Conservation (phyloP, 2,329 filamentous ascomycete genomes). For the Aspergillus latus region DNA sequence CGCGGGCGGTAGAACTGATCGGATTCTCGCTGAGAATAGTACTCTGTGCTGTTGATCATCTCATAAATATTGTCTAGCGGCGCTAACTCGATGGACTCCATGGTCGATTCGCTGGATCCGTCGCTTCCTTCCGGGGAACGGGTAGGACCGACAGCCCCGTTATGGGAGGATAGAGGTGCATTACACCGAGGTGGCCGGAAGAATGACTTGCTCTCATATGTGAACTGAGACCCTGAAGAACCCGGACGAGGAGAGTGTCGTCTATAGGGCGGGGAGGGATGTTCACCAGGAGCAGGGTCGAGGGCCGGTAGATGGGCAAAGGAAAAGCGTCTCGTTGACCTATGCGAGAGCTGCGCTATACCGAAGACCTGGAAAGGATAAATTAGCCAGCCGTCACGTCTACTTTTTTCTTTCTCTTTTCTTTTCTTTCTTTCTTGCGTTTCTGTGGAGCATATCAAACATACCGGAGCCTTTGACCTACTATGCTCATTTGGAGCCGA, state of each 20-base stretch:
- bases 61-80: not conserved
- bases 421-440: no score
- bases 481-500: not conserved
- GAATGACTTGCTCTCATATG: no score
- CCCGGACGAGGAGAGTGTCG: no score
- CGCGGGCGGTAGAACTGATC: not conserved
- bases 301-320: conserved; percentile 6
- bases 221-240: not conserved
- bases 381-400: not conserved
- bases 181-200: no score
- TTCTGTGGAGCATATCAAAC: not conserved
- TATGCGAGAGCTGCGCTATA: conserved; percentile 3
- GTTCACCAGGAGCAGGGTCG: not conserved
- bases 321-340: conserved; percentile 6
- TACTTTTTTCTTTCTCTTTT: no score
- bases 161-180: no score
- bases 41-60: not conserved
- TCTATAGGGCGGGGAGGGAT: no score
- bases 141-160: no score
- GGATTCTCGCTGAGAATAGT: not conserved
- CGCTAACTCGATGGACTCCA: not conserved
- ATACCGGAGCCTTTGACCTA: not conserved
- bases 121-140: no score
- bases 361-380: conserved; percentile 2
- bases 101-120: not conserved